A percentile compares a stretch with the other conserved stretches of the same genome.
These are phyloP conservation scores for Penicillium paneum DNA, from an alignment of 2,329 filamentous ascomycete genomes.

Conservation along the genomic window DNA sequence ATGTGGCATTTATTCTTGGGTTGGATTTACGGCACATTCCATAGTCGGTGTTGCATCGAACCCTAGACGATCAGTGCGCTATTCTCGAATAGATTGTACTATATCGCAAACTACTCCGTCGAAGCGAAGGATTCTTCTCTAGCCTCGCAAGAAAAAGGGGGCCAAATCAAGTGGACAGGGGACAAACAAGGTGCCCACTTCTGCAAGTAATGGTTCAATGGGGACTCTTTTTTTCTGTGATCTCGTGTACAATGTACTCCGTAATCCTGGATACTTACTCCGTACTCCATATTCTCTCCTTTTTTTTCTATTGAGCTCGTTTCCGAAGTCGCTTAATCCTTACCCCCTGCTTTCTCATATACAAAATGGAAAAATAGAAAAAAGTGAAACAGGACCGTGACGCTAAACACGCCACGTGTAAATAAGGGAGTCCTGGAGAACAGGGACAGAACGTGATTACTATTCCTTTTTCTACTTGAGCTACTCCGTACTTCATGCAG, in stretches of 20 bases:
- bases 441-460: not conserved
- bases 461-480: not conserved
- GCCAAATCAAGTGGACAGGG: not conserved
- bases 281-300: not conserved
- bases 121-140: not conserved
- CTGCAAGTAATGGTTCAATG: conserved; percentile 1
- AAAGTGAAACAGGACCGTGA: conserved; percentile 30
- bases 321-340: conserved; percentile 4
- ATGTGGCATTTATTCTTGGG: not conserved
- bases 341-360: not conserved
- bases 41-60: not conserved
- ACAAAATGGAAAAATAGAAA: not conserved
- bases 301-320: not conserved
- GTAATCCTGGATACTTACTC: not conserved
- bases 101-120: conserved; percentile 3
- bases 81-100: conserved; percentile 1
- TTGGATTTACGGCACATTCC: not conserved
- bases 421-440: conserved; percentile 1
- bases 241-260: not conserved
- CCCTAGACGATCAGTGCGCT: conserved; percentile 3
- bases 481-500: conserved; percentile 16
- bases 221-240: not conserved
- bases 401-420: conserved; percentile 9
- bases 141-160: not conserved
- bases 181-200: not conserved